Evolutionary conservation across 2,329 filamentous ascomycete genomes (phyloP).

Genomic region (Aspergillus brunneoviolaceus): DNA sequence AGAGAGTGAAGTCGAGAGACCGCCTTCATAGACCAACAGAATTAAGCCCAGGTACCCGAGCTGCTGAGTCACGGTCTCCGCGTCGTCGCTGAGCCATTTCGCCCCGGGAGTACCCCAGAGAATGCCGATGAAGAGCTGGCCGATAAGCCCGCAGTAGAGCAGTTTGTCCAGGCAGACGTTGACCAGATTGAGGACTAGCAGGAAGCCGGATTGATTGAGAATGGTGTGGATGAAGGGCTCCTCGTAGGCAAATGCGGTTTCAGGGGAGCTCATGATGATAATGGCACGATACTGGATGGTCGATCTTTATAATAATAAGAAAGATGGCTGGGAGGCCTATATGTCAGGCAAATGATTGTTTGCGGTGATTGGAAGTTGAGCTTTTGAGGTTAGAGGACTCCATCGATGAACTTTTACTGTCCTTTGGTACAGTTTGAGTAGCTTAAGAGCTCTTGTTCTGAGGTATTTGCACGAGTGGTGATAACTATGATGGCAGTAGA

Average conservation of each 20-base stretch:
- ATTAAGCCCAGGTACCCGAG: conserved; percentile 74
- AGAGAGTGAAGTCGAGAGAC: conserved; percentile 38
- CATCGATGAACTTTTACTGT: background rate
- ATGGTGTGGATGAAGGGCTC: conserved; percentile 62
- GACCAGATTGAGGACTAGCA: conserved; percentile 61
- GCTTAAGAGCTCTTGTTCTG: background rate
- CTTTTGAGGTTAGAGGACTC: background rate
- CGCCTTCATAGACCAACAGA: conserved; percentile 69
- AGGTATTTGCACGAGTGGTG: too few relatives aligned
- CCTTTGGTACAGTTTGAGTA: background rate
- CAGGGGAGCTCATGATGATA: background rate
- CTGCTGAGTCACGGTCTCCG: conserved; percentile 59
- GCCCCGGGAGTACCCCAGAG: conserved; percentile 68
- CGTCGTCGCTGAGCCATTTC: conserved; percentile 55
- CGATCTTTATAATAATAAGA: too few relatives aligned
- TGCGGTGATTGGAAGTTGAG: background rate
- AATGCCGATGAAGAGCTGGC: conserved; percentile 69
- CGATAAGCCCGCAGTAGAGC: conserved; percentile 69
- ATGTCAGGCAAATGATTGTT: background rate
- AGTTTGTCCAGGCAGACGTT: conserved; percentile 59
- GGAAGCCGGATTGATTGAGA: conserved; percentile 60
- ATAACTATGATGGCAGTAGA: too few relatives aligned
- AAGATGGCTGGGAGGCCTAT: background rate
- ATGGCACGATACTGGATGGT: too few relatives aligned
- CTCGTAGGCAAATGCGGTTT: conserved; percentile 54